Evolutionary conservation across 768 basidiomycete genomes (phyloP), one percentile per base, ranked within the genome.

Genomic region (Russula earlei): DNA sequence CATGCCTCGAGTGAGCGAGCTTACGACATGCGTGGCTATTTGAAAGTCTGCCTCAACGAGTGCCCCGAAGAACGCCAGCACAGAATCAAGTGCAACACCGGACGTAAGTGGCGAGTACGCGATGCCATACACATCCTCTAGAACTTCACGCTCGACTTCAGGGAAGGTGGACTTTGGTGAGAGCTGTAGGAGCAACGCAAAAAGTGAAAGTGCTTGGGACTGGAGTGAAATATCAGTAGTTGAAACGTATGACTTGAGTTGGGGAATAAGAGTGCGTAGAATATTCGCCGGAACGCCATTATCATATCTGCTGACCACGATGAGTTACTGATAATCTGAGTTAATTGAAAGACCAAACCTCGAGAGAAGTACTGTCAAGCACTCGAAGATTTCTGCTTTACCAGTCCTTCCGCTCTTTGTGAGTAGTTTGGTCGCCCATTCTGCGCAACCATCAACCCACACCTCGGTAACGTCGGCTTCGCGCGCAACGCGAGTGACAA

Each of bases 21-120:
- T 87, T 9, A 94, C 83, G 15, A 94, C 72, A 61, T 91, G 86
- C 0, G 85, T 84, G 3, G 90, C 84, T 59, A 91, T 87, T 67
- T 87, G 83, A 59, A 77, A 74, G 63, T 97, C 93, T 2, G 91
- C 90, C 59, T 79, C 77, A 27, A 95, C 90, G 43, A 95, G 79
- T 0, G 85, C 82, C 1, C 76, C 75, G 69, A 90, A 92, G 77
- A 98, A 98, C 15, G 73, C 74, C 45, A 91, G 77, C 12, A 96
- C 75, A 0, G 88, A 81, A 34, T 97, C 93, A 6, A 95, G 79
- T 4, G 89, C 81, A 1, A 79, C 73, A 10, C 85, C 85, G 20
- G 89, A 80, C 14, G 93, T 76, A 12, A 87, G 75, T 0, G 93
- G 85, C 0, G 93, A 91, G 64, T 85, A 80, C 0, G 91, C 77